phyloP scores from a whole-genome alignment of 2,329 filamentous ascomycete species.

The Trichocomaceae sp. region DNA sequence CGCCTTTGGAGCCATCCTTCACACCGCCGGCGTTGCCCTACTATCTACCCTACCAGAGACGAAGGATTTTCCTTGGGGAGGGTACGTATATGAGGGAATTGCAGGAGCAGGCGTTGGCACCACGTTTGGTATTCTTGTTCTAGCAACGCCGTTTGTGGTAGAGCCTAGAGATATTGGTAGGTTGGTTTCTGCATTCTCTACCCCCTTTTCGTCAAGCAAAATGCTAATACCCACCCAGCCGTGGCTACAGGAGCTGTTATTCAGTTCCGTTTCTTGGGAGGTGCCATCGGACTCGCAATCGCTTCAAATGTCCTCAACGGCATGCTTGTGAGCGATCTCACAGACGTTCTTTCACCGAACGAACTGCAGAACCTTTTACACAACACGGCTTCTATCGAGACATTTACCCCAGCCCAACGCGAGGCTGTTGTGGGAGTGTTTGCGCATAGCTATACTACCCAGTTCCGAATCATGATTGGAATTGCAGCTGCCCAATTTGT shows the following conservation, averaged over 20 bases:
- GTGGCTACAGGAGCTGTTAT: constrained; percentile 23
- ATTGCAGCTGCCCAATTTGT: constrained; percentile 19
- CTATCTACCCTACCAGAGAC: constrained; percentile 18
- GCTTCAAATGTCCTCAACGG: constrained; percentile 23
- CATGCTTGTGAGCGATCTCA: constrained; percentile 16
- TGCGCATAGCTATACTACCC: constrained; percentile 19
- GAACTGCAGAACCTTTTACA: constrained; percentile 19
- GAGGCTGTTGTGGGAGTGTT: constrained; percentile 16
- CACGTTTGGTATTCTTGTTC: constrained; percentile 20
- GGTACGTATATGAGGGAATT: constrained; percentile 19
- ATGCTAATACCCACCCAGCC: constrained; percentile 12
- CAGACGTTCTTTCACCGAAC: constrained; percentile 15
- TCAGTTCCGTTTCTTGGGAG: constrained; percentile 23
- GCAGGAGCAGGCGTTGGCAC: constrained; percentile 21
- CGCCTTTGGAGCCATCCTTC: constrained; percentile 20
- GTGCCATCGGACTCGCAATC: constrained; percentile 23
- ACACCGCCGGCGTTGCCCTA: constrained; percentile 23
- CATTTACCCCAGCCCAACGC: constrained; percentile 12
- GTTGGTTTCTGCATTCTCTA: neutral
- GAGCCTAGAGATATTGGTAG: constrained; percentile 23
- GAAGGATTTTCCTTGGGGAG: constrained; percentile 18
- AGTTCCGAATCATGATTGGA: constrained; percentile 21
- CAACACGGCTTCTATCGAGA: constrained; percentile 15
- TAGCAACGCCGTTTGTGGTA: constrained; percentile 21
- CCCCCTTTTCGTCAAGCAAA: neutral